Evolutionary conservation across 306 rosid species (phyloP).

Genomic region (Cajanus cajan): DNA sequence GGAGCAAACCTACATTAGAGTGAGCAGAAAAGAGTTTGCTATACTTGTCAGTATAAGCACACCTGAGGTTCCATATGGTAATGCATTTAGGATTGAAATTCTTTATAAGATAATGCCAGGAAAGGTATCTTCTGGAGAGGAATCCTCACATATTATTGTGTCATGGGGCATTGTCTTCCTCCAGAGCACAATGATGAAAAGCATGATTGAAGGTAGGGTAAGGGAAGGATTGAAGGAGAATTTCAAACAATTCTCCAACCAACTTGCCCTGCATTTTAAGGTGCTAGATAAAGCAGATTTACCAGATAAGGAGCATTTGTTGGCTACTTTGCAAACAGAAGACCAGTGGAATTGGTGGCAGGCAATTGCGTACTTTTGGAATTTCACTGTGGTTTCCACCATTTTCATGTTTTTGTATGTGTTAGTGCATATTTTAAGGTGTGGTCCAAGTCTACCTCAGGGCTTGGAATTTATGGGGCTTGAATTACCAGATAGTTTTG

Average conservation of each 20-base stretch:
- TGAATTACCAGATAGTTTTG: slow-evolving; percentile 84
- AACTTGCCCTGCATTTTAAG: slow-evolving; percentile 54
- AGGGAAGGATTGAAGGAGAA: slow-evolving; percentile 77
- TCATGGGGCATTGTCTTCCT: slow-evolving; percentile 74
- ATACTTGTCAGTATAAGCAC: slow-evolving; percentile 58
- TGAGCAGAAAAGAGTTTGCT: slow-evolving; percentile 55
- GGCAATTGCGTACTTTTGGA: slow-evolving; percentile 65
- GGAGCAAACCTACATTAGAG: slow-evolving; percentile 77
- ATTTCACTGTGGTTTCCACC: slow-evolving; percentile 59
- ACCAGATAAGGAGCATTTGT: slow-evolving; percentile 51
- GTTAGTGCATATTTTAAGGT: slow-evolving; percentile 57
- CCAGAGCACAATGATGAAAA: slow-evolving; percentile 78
- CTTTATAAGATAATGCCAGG: slow-evolving; percentile 83
- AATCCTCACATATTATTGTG: slow-evolving; percentile 57
- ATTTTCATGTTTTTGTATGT: slow-evolving; percentile 51
- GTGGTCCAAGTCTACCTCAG: slow-evolving; percentile 45
- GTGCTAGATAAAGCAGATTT: slow-evolving; percentile 37
- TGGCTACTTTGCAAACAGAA: slow-evolving; percentile 53
- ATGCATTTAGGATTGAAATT: slow-evolving; percentile 61
- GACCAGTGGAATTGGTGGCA: slow-evolving; percentile 59
- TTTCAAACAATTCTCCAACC: slow-evolving; percentile 50
- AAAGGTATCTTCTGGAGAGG: slow-evolving; percentile 54
- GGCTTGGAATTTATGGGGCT: slow-evolving; percentile 80
- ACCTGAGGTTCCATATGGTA: slow-evolving; percentile 89
- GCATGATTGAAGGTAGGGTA: slow-evolving; percentile 74